phyloP scores from a whole-genome alignment of 805 yeast species.

The Wickerhamomyces tratensis region DNA sequence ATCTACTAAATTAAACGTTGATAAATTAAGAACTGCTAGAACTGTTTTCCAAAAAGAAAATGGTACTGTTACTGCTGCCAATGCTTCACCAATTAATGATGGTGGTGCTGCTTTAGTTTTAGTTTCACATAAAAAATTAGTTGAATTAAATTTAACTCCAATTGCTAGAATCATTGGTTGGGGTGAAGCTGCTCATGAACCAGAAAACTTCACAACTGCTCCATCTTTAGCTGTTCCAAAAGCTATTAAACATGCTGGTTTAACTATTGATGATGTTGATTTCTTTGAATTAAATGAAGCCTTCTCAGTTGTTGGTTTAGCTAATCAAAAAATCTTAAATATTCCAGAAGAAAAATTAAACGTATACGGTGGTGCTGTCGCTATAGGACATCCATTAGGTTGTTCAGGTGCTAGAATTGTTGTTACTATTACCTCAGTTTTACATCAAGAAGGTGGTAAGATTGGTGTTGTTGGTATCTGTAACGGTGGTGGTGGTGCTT shows the following conservation, averaged over 20 bases:
- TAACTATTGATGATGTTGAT: constrained; percentile 61
- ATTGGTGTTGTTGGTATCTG: constrained; percentile 94
- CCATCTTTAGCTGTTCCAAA: constrained; percentile 94
- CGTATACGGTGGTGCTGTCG: constrained; percentile 94
- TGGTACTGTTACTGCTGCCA: constrained; percentile 96
- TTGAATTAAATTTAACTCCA: constrained; percentile 82
- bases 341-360: constrained; percentile 63
- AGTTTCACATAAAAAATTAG: constrained; percentile 75
- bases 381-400: constrained; percentile 91
- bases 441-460: constrained; percentile 78
- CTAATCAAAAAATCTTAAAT: constrained; percentile 65
- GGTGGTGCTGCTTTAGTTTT: constrained; percentile 95
- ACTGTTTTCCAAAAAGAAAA: constrained; percentile 90
- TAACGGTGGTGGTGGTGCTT: constrained; percentile 99
- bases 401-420: constrained; percentile 94
- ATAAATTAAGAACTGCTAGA: constrained; percentile 72
- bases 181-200: constrained; percentile 98
- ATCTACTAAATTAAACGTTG: constrained; percentile 64
- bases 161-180: constrained; percentile 83
- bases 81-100: constrained; percentile 92
- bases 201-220: constrained; percentile 92
- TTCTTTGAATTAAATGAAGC: constrained; percentile 97
- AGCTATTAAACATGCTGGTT: constrained; percentile 81
- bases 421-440: constrained; percentile 74
- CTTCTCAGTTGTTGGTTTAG: constrained; percentile 91